phyloP scores from a whole-genome alignment of 441 rosid genomes.

The Croton laevigatus region DNA sequence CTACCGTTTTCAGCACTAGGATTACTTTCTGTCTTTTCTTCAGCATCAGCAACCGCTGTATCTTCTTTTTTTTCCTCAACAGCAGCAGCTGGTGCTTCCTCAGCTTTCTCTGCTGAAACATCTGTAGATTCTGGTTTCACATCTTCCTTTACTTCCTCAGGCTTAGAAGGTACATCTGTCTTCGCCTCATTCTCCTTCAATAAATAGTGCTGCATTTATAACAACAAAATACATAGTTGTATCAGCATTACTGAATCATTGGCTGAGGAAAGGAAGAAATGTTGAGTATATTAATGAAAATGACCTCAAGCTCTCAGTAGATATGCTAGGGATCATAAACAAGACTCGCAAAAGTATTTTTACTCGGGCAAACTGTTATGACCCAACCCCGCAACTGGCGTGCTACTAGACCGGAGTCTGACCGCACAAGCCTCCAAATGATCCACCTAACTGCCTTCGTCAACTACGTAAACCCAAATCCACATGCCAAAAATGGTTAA shows the following conservation, averaged over 20 bases:
- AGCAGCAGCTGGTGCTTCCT: neutral
- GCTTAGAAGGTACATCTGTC: conserved; percentile 37
- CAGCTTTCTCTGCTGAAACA: conserved; percentile 15
- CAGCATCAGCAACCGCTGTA: conserved; percentile 30
- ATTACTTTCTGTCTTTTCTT: conserved; percentile 47
- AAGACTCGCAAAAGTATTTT: neutral
- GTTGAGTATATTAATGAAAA: neutral
- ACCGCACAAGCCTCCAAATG: no score
- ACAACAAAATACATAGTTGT: conserved; percentile 8
- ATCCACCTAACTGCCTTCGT: no score
- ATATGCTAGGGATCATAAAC: no score
- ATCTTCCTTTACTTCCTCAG: conserved; percentile 52
- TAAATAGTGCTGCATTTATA: conserved; percentile 59
- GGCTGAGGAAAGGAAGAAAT: neutral
- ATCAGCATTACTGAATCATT: conserved; percentile 6
- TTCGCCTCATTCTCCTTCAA: conserved; percentile 68
- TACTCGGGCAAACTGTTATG: no score
- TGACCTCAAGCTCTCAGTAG: neutral
- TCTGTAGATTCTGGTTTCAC: conserved; percentile 40
- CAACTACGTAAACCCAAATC: no score
- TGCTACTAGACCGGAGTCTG: no score
- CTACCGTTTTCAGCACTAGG: conserved; percentile 37
- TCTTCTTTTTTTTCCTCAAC: conserved; percentile 19
- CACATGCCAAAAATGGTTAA: no score
- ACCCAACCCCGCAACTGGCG: no score